Percentiles rank a stretch among this genome's conserved stretches.
Conservation (phyloP, 140 eudicot genomes). For the Senecio squalidus region DNA sequence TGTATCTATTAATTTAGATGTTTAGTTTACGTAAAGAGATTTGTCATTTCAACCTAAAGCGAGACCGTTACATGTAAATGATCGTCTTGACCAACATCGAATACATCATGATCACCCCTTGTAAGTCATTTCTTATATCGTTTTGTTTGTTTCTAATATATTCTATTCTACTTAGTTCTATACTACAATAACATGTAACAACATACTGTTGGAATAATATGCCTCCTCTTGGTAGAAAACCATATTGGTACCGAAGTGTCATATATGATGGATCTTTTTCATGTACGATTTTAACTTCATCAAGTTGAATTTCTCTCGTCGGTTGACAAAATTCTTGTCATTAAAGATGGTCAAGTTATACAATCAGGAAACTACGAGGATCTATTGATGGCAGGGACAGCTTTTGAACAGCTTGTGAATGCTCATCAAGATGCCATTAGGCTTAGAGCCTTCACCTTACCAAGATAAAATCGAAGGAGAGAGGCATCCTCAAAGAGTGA, state of each 20-base stretch:
- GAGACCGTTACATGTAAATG: not conserved
- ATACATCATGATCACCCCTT: not conserved
- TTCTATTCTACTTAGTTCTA: not conserved
- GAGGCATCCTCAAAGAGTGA: no score
- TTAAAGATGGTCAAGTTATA: slow-evolving; percentile 54
- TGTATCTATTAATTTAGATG: no score
- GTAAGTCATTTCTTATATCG: not conserved
- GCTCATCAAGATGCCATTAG: slow-evolving; percentile 58
- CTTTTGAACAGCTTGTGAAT: slow-evolving; percentile 68
- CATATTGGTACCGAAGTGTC: no score
- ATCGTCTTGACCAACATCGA: not conserved
- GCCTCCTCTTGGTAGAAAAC: not conserved
- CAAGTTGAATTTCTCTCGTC: not conserved
- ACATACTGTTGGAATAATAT: no score
- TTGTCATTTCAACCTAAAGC: no score
- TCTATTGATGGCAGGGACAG: slow-evolving; percentile 55
- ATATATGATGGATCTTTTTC: no score
- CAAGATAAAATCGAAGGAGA: slow-evolving; percentile 17
- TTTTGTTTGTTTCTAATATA: not conserved
- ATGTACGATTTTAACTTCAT: no score
- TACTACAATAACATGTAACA: not conserved
- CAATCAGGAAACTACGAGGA: slow-evolving; percentile 66
- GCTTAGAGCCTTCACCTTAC: slow-evolving; percentile 32
- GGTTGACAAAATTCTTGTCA: slow-evolving; percentile 43
- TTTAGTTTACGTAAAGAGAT: no score